A percentile compares a stretch with the other conserved stretches of the same genome.
phyloP scores from a whole-genome alignment of 1,139 yeast genomes.

The Scheffersomyces quercinus region DNA sequence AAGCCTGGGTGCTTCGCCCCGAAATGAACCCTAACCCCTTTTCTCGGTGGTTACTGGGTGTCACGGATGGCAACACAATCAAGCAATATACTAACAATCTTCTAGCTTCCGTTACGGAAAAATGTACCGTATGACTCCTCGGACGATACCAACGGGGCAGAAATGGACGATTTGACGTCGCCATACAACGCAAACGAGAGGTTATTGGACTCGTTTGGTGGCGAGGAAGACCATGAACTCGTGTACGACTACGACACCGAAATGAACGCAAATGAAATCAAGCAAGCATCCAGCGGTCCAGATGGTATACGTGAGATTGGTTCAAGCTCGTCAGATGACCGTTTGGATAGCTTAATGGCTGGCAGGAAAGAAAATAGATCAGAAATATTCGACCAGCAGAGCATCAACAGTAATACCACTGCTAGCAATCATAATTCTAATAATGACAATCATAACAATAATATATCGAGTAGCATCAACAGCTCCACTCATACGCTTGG shows the following conservation, averaged over 20 bases:
- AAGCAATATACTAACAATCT: neutral
- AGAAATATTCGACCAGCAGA: too few relatives aligned
- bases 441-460: neutral
- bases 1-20: neutral
- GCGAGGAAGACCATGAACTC: constrained; percentile 2
- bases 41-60: neutral
- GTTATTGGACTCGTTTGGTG: constrained; percentile 8
- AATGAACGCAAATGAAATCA: neutral
- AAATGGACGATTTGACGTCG: constrained; percentile 3
- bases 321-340: too few relatives aligned
- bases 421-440: too few relatives aligned
- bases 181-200: constrained; percentile 2
- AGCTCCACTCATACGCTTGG: neutral
- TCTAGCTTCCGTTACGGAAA: neutral
- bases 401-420: too few relatives aligned
- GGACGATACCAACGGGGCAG: constrained; percentile 1
- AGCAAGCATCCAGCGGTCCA: neutral
- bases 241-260: neutral
- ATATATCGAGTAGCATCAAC: neutral
- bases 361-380: too few relatives aligned
- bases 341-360: too few relatives aligned
- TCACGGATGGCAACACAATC: too few relatives aligned
- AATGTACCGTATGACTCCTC: neutral
- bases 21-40: neutral
- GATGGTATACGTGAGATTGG: too few relatives aligned